Evolutionary conservation across 495 filamentous ascomycete species (phyloP), one percentile per base, ranked within the genome.

Genomic region (Aspergillus egyptiacus): DNA sequence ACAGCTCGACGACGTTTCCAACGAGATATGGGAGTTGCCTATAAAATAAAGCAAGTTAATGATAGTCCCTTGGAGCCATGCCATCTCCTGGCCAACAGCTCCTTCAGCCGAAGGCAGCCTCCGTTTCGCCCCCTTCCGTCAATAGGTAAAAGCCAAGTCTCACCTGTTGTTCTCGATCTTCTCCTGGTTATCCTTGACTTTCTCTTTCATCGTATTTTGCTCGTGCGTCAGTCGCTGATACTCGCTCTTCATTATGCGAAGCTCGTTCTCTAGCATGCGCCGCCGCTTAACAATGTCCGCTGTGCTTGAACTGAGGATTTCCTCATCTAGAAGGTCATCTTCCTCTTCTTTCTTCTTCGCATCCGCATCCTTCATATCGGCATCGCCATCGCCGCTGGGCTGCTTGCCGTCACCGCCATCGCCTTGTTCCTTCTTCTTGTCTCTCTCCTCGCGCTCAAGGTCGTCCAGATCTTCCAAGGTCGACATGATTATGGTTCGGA

Each of bases 161-260:
- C 76, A 96, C 93, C 89, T 83, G 69, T 98, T 98, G 67, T 98
- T 98, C 50, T 95, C 91, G 51, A 98, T 97, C 81, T 97, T 98
- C 54, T 98, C 93, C 59, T 86, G 69, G 60, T 98, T 98, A 63
- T 98, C 93, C 78, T 96, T 97, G 64, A 97, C 96, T 77, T 95
- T 96, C 64, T 98, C 94, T 48, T 81, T 78, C 93, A 97, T 98
- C 50, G 84, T 80, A 44, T 82, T 79, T 73, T 95, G 95, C 71
- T 98, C 93, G 60, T 97, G 93, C 57, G 84, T 84, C 74, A 98
- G 77, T 58, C 93, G 84, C 67, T 95, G 89, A 62, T 79, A 89
- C 69, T 98, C 93, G 79, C 89, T 95, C 78, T 84, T 91, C 93
- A 97, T 97, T 67, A 98, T 96, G 48, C 93, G 81, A 60, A 91